Base-by-base conservation (phyloP, 2,329 filamentous ascomycete species). In the Cyphellophora attinorum region DNA sequence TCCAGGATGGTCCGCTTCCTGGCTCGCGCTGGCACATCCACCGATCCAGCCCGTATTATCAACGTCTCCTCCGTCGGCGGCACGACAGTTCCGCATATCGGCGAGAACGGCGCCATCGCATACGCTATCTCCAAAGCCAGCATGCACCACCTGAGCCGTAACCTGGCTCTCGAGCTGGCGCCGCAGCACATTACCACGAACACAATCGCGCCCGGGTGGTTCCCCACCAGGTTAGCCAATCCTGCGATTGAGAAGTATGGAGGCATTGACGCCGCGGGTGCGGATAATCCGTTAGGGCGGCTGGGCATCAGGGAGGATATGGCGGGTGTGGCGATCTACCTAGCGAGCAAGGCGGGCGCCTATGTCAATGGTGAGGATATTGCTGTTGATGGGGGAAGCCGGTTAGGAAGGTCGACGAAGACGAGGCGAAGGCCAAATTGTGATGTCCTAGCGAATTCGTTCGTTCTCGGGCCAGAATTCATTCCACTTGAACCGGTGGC, bases 261-360 rank as follows among this genome's bases (percentile, higher is more conserved):
- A 11, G 41, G 41, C 8, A 34, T 36, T 15, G 39, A 40, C 14
- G 31, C 33, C 8, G 37, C 39, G 14, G 21, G 28, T 5, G 60
- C 57, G 0, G 68, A 75, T 3, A 76, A 81, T 40, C 81, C 81
- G 6, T 51, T 85, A 45, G 70, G 73, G 1, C 61, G 81, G 19
- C 81, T 85, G 47, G 81, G 81, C 0, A 51, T 60, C 42, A 71
- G 81, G 0, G 83, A 89, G 61, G 84, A 91, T 58, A 81, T 91
- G 48, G 84, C 81, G 0, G 84, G 79, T 1, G 69, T 72, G 1
- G n/a, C 80, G 52, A 57, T 86, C 37, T 86, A 80, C 57, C 56
- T 86, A 51, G 67, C 70, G 25, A 81, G 78, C 48, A 64, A 71
- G 35, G 81, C 81, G 1, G 81, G 81, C 3, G 62, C 71, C 2